phyloP scores from a whole-genome alignment of 441 rosid species.

The Jatropha multifida region DNA sequence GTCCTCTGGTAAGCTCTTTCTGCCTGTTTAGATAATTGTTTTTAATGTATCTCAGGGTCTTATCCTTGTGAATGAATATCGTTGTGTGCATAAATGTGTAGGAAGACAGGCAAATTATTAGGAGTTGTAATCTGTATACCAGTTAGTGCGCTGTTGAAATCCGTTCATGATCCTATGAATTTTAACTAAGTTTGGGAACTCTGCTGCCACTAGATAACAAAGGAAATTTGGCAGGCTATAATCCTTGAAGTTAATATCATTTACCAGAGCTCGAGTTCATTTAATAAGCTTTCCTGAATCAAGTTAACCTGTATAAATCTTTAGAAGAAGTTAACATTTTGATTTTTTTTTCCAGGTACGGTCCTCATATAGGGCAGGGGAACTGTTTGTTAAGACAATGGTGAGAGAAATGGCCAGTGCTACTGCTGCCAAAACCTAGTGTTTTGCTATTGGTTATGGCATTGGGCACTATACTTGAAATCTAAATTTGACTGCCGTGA shows the following conservation, averaged over 20 bases:
- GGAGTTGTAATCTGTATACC: background rate
- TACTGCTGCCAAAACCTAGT: constrained; percentile 26
- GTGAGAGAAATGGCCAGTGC: constrained; percentile 53
- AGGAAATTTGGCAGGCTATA: background rate
- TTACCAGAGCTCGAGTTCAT: background rate
- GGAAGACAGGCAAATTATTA: background rate
- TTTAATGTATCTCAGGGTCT: background rate
- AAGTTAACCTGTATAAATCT: background rate
- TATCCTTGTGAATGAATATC: background rate
- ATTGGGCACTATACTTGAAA: background rate
- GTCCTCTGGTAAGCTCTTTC: constrained; percentile 72
- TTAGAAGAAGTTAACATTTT: background rate
- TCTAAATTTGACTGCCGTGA: background rate
- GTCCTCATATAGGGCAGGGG: constrained; percentile 91
- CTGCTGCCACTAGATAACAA: background rate
- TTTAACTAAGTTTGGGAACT: background rate
- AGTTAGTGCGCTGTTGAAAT: background rate
- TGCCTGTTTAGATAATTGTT: background rate
- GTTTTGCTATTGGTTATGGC: background rate
- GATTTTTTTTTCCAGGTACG: constrained; percentile 55
- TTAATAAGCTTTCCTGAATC: background rate
- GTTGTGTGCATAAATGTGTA: constrained; percentile 4
- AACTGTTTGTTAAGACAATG: constrained; percentile 90
- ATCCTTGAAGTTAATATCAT: background rate
- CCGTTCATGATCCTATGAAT: background rate